These are phyloP conservation scores for Cornus florida DNA, from an alignment of 148 eudicot species.

Conservation along the genomic window DNA sequence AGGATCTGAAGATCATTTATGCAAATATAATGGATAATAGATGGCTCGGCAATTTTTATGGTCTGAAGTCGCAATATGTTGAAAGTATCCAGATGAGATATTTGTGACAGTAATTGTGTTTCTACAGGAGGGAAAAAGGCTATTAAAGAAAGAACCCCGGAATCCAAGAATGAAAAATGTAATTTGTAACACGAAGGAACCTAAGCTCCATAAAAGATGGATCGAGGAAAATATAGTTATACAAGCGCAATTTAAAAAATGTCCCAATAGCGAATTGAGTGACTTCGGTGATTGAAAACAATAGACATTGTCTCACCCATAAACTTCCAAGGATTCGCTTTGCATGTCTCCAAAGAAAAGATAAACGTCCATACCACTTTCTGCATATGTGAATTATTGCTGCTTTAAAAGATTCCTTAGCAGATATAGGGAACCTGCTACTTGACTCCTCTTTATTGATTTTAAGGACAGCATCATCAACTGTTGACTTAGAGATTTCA, in stretches of 20 bases:
- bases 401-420: constrained; percentile 73
- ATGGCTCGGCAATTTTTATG: background rate
- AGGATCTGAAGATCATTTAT: background rate
- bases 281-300: background rate
- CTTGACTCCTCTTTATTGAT: constrained; percentile 55
- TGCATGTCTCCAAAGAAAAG: constrained; percentile 70
- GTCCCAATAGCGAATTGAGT: background rate
- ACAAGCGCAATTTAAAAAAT: background rate
- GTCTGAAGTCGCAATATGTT: background rate
- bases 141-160: background rate
- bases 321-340: constrained; percentile 60
- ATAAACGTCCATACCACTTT: constrained; percentile 85
- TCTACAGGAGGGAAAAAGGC: background rate
- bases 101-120: background rate
- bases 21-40: too few species aligned
- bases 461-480: constrained; percentile 39
- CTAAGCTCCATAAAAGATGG: too few species aligned
- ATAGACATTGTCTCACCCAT: constrained; percentile 59
- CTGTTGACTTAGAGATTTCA: constrained; percentile 38
- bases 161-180: background rate
- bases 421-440: constrained; percentile 52
- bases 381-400: constrained; percentile 47
- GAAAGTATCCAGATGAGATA: background rate
- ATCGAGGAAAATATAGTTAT: background rate
- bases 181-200: too few species aligned